These are phyloP conservation scores for Lactarius trivialis DNA, from an alignment of 768 basidiomycete genomes.

Conservation along the genomic window DNA sequence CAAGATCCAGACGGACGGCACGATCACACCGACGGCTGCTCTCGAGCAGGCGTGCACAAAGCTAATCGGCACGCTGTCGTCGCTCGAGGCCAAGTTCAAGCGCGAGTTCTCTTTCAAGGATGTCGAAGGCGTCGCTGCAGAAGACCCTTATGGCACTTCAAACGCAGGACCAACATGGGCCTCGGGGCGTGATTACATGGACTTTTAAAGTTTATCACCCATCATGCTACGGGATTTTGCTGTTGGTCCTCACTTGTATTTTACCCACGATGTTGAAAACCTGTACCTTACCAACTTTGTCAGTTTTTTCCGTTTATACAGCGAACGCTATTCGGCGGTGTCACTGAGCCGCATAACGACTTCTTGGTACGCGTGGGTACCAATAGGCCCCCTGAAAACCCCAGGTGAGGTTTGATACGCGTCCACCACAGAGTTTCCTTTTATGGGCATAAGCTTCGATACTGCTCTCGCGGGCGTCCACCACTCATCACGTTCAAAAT, in stretches of 20 bases:
- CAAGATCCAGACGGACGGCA: conserved; percentile 93
- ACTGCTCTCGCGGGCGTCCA: too few relatives aligned
- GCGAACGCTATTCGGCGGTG: neutral
- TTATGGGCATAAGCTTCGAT: too few relatives aligned
- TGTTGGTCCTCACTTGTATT: conserved; percentile 15
- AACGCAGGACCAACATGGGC: conserved; percentile 23
- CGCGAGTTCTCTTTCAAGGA: conserved; percentile 79
- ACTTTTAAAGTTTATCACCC: conserved; percentile 18
- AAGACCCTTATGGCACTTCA: conserved; percentile 30
- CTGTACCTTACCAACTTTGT: conserved; percentile 2
- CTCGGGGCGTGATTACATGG: conserved; percentile 26
- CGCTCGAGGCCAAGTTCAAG: conserved; percentile 71
- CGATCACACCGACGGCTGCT: conserved; percentile 70
- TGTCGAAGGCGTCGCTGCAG: conserved; percentile 40
- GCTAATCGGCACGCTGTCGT: conserved; percentile 56
- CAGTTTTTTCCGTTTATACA: neutral
- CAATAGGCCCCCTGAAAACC: neutral
- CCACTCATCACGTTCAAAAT: too few relatives aligned
- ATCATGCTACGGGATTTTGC: conserved; percentile 1
- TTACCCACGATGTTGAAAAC: conserved; percentile 1
- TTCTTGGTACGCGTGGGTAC: neutral
- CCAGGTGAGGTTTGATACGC: too few relatives aligned
- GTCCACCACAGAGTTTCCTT: too few relatives aligned
- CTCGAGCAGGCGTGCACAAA: conserved; percentile 80
- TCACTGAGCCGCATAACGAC: neutral